Percentiles rank a stretch among this genome's conserved stretches.
Conservation (phyloP, 1,284 basidiomycete species). For the Cutaneotrichosporon cyanovorans region DNA sequence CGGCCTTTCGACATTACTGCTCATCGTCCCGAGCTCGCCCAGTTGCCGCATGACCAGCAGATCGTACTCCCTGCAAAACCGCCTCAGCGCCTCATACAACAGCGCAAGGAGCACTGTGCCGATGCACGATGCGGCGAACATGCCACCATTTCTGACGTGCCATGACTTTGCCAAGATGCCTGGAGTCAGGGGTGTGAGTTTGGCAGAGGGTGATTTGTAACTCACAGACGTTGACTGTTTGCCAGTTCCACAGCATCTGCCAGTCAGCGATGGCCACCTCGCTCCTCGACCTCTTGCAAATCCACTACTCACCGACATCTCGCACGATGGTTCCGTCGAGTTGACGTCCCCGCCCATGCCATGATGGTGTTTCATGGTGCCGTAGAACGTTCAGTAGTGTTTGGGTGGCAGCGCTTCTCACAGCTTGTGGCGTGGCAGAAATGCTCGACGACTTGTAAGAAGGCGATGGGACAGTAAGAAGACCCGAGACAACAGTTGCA, state of each 20-base stretch:
- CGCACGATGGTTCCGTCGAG: background rate
- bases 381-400: too few species aligned
- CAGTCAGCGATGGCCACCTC: background rate
- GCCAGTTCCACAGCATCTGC: slow-evolving; percentile 36
- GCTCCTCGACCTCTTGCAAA: too few species aligned
- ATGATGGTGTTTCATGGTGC: slow-evolving; percentile 1
- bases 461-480: too few species aligned
- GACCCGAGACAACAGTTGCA: too few species aligned
- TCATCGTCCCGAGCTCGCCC: too few species aligned
- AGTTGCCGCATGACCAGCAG: slow-evolving; percentile 3
- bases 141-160: slow-evolving; percentile 23
- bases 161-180: slow-evolving; percentile 26
- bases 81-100: slow-evolving; percentile 19
- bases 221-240: slow-evolving; percentile 22
- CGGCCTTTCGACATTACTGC: too few species aligned
- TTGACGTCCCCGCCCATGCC: background rate
- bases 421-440: too few species aligned
- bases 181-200: background rate
- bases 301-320: slow-evolving; percentile 1
- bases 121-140: slow-evolving; percentile 27
- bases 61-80: slow-evolving; percentile 21
- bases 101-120: slow-evolving; percentile 22
- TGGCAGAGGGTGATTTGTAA: background rate
- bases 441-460: too few species aligned
- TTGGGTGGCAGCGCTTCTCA: too few species aligned